Conservation (phyloP, 345 rosid genomes). For the Carallia brachiata region DNA sequence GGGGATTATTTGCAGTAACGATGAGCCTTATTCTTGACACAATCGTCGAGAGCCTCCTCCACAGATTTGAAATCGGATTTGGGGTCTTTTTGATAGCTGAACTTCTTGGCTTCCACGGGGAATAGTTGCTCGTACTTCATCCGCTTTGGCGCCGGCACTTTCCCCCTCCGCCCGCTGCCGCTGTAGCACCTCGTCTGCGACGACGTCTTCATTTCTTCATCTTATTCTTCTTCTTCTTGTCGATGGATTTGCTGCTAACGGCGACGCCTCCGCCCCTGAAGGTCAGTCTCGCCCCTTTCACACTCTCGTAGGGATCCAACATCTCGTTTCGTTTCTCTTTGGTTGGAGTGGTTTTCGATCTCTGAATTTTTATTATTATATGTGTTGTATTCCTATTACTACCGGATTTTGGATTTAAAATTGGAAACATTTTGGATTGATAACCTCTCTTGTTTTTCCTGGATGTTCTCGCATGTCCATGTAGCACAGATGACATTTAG, state of each 20-base stretch:
- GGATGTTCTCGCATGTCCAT: too few species aligned
- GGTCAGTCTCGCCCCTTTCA: conserved; percentile 60
- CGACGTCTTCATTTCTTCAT: conserved; percentile 31
- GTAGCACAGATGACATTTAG: too few species aligned
- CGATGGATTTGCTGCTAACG: conserved; percentile 23
- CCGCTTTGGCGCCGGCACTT: conserved; percentile 56
- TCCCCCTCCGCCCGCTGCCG: background rate
- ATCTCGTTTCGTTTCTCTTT: conserved; percentile 10
- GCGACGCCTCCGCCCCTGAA: conserved; percentile 83
- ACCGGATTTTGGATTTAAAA: background rate
- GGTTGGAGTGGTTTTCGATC: background rate
- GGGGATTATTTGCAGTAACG: conserved; percentile 71
- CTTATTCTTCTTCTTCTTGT: conserved; percentile 45
- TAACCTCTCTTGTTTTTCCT: too few species aligned
- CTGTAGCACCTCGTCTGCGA: conserved; percentile 14
- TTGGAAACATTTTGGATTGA: too few species aligned
- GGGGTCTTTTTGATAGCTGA: conserved; percentile 52
- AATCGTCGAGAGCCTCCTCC: conserved; percentile 37
- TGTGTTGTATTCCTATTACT: background rate
- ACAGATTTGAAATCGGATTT: conserved; percentile 48
- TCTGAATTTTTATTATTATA: background rate
- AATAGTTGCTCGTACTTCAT: conserved; percentile 81
- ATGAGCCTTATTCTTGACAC: conserved; percentile 93
- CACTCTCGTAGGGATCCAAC: conserved; percentile 78
- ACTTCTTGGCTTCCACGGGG: conserved; percentile 83